Percentiles rank a stretch among this genome's conserved stretches.
Conservation (phyloP, 225 moss, liverwort and hornwort genomes). For the Straminergon stramineum region DNA sequence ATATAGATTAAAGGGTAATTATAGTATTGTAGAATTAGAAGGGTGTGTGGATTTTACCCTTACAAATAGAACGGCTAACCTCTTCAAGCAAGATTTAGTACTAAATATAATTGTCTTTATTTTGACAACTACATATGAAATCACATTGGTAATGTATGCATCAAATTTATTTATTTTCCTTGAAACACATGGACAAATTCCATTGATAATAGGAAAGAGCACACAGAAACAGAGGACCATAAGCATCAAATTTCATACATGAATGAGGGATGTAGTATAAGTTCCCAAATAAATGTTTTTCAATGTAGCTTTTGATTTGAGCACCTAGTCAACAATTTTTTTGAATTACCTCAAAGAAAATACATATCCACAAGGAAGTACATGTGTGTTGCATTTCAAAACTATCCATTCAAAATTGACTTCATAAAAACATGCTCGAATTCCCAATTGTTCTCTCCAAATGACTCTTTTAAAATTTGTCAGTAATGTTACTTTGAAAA, state of each 20-base stretch:
- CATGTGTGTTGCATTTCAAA: not conserved
- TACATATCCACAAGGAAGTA: too few relatives aligned
- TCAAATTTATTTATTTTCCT: too few relatives aligned
- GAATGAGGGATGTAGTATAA: fast-evolving
- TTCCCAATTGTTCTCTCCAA: not conserved
- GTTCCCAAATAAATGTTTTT: not conserved
- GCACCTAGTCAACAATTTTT: not conserved
- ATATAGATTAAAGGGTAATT: fast-evolving
- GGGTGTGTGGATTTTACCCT: not conserved
- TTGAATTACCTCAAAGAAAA: not conserved
- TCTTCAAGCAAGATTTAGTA: not conserved
- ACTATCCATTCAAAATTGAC: not conserved
- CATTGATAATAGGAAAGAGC: too few relatives aligned
- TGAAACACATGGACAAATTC: too few relatives aligned
- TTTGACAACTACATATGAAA: not conserved
- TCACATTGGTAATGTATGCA: not conserved
- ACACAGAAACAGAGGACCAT: too few relatives aligned
- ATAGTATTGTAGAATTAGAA: not conserved
- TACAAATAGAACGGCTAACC: fast-evolving
- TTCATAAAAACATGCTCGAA: not conserved
- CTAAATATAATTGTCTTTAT: not conserved
- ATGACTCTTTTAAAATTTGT: not conserved
- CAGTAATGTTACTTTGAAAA: too few relatives aligned
- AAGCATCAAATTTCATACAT: not conserved
- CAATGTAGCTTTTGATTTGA: not conserved